A percentile compares a stretch with the other conserved stretches of the same genome.
Conservation (phyloP, 768 basidiomycete genomes). For the Phaeolepiota aurea region DNA sequence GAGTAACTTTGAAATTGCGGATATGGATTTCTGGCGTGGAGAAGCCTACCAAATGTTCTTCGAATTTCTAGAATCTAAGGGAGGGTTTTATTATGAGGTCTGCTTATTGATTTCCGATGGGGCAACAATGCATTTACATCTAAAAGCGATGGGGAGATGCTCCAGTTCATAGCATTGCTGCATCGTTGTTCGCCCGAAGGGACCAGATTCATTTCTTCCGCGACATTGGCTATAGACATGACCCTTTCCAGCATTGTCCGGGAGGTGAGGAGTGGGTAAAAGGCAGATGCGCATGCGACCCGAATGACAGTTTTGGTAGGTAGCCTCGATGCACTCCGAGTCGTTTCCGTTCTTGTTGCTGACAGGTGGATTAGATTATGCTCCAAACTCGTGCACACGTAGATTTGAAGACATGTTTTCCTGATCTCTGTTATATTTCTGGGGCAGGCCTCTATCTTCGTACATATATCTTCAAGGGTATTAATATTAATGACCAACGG, state of each 20-base stretch:
- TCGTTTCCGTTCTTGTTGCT: no score
- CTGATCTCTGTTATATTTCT: no score
- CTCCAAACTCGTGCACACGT: constrained; percentile 28
- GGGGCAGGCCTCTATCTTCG: no score
- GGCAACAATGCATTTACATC: neutral
- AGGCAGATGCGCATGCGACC: constrained; percentile 68
- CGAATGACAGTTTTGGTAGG: constrained; percentile 62
- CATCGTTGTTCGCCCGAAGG: constrained; percentile 63
- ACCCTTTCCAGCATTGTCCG: constrained; percentile 74
- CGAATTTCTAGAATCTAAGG: constrained; percentile 68
- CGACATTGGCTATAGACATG: constrained; percentile 81
- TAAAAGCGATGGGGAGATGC: constrained; percentile 80
- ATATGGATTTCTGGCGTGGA: constrained; percentile 82
- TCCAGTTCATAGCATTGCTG: constrained; percentile 69
- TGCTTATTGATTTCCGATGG: neutral
- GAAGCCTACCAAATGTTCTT: constrained; percentile 84
- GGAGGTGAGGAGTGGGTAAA: constrained; percentile 43
- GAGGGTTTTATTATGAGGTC: constrained; percentile 92
- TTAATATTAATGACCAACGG: no score
- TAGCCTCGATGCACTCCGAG: no score
- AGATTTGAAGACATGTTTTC: constrained; percentile 29
- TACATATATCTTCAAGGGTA: no score
- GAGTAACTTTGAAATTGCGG: constrained; percentile 91
- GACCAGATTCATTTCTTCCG: constrained; percentile 76
- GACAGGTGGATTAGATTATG: no score